A percentile compares a stretch with the other conserved stretches of the same genome.
Conservation (phyloP, 2,329 filamentous ascomycete species). For the Pseudogymnoascus sp. region DNA sequence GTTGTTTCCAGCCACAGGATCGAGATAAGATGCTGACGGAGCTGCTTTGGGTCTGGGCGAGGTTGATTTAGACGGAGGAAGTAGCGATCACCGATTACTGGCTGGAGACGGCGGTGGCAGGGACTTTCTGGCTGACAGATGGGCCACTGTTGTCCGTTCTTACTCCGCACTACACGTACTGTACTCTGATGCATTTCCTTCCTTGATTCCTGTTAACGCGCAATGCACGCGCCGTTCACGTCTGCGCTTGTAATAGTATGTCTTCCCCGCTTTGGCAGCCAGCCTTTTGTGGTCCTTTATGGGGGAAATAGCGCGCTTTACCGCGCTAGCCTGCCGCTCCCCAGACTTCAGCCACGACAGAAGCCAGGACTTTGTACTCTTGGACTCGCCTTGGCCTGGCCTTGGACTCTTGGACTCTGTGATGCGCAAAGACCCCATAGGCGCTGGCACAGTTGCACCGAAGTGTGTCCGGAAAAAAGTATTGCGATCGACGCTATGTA, state of each 20-base stretch:
- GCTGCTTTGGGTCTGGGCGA: neutral
- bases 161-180: neutral
- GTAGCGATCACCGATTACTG: too few species aligned
- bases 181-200: neutral
- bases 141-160: too few species aligned
- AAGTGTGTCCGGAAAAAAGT: neutral
- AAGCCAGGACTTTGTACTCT: neutral
- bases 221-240: neutral
- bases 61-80: neutral
- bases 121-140: neutral
- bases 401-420: neutral
- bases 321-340: neutral
- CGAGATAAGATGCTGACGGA: neutral
- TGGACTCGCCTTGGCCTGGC: neutral
- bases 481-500: slow-evolving; percentile 3
- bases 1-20: neutral
- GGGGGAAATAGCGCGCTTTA: neutral
- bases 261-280: neutral
- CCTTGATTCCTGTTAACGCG: neutral
- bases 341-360: neutral
- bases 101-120: neutral
- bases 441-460: neutral
- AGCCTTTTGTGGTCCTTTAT: neutral
- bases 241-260: neutral
- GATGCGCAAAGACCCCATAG: neutral